These are phyloP conservation scores for Achaetomiella virescens DNA, from an alignment of 495 filamentous ascomycete species.

Conservation along the genomic window DNA sequence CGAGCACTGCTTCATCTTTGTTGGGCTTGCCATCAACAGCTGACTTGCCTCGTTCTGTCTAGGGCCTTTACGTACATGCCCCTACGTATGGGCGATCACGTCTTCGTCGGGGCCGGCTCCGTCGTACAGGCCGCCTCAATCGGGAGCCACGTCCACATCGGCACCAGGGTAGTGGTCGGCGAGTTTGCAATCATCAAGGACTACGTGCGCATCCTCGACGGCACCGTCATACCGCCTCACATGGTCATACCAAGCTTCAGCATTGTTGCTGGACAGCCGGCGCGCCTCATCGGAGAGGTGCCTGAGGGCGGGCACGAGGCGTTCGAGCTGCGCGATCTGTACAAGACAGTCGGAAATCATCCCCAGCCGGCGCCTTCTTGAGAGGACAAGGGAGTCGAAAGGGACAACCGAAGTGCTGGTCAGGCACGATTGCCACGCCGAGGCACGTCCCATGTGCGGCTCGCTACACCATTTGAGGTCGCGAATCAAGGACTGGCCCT, in stretches of 20 bases:
- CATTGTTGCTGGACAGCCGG: conserved; percentile 77
- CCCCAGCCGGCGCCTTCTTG: conserved; percentile 35
- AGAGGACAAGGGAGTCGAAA: conserved; percentile 3
- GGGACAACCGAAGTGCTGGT: too few relatives aligned
- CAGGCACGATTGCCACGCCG: too few relatives aligned
- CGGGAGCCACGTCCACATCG: conserved; percentile 79
- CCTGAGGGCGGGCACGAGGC: conserved; percentile 66
- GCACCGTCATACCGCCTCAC: conserved; percentile 70
- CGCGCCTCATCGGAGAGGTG: conserved; percentile 75
- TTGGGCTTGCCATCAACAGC: not conserved
- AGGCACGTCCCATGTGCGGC: too few relatives aligned
- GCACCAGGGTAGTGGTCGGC: conserved; percentile 63
- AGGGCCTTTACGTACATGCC: conserved; percentile 68
- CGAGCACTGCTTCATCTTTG: too few relatives aligned
- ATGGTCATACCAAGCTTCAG: conserved; percentile 90
- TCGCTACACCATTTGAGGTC: too few relatives aligned
- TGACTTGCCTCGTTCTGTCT: not conserved
- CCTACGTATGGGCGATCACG: conserved; percentile 86
- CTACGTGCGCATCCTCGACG: conserved; percentile 75
- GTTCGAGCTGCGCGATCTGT: conserved; percentile 52
- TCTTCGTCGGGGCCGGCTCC: conserved; percentile 70
- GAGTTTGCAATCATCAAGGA: conserved; percentile 89
- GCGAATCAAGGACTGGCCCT: too few relatives aligned
- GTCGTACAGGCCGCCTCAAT: conserved; percentile 73
- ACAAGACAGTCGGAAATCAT: conserved; percentile 48